Base-by-base conservation (phyloP, 441 rosid genomes). In the Erodium texanum region DNA sequence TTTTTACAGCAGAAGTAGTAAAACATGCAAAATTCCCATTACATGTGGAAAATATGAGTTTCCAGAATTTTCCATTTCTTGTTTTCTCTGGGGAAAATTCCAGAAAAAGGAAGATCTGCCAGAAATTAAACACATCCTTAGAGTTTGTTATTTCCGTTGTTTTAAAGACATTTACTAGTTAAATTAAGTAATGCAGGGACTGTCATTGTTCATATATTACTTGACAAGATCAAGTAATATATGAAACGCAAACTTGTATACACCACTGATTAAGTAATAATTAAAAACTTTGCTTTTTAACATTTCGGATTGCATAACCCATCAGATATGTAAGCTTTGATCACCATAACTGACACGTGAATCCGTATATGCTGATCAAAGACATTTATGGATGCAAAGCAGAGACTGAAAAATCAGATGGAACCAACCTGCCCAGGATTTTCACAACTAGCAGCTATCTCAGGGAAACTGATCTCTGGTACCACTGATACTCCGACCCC, bases 401-500 rank as follows among this genome's bases (percentile, higher is more conserved):
- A 22, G 62, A 58, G 27, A 20, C 24, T 3, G 27, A 58, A 58
- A 58, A 15, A 23, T 41, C 52, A 62, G 50, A 52, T 45, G 24
- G 66, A 62, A 78, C 82, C 67, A 75, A 93, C 99, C 99, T 91
- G 84, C 64, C 86, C 92, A 63, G 88, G 79, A 69, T 83, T 78
- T 70, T 76, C 78, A 72, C 82, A 84, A 69, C 77, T 72, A 70
- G 82, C 83, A 66, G 82, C 74, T 14, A 88, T 78, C 52, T 88
- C 91, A 65, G 75, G 65, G 79, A 80, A 81, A 68, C 66, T 81
- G 76, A 89, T 79, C 77, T 81, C 85, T 2, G 90, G 86, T 48
- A 82, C 91, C 45, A 89, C 73, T 10, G 99, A 89, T 66, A 94
- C 67, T 62, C 97, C 99, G 6, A 73, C 72, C 58, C 97, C 97